Percentiles rank a stretch among this genome's conserved stretches.
These are phyloP conservation scores for Pelargonium nanum DNA, from an alignment of 345 rosid species.

Conservation along the genomic window DNA sequence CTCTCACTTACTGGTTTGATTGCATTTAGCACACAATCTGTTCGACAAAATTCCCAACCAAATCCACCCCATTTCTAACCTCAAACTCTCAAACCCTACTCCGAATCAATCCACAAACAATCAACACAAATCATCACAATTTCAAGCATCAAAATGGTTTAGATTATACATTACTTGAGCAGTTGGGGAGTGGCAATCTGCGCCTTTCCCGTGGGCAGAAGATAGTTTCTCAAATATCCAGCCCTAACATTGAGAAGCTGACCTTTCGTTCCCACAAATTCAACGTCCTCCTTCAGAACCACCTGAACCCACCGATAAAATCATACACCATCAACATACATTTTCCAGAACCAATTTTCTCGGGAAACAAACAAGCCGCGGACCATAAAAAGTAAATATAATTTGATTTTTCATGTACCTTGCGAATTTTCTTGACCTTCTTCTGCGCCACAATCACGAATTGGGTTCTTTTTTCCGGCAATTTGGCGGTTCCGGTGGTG, in stretches of 20 bases:
- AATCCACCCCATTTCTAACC: not conserved
- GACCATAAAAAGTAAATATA: not conserved
- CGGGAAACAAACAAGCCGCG: not conserved
- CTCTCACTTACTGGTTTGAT: not conserved
- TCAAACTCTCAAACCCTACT: not conserved
- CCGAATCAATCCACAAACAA: not conserved
- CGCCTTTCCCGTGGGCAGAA: conserved; percentile 71
- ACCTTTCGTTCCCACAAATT: conserved; percentile 63
- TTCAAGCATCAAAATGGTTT: not conserved
- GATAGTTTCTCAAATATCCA: conserved; percentile 83
- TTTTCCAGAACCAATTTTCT: not conserved
- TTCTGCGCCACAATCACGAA: conserved; percentile 49
- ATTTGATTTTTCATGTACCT: conserved; percentile 28
- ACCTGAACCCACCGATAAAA: conserved; percentile 31
- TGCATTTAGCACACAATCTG: not conserved
- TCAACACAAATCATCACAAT: conserved; percentile 3
- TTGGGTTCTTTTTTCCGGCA: conserved; percentile 25
- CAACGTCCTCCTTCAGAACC: conserved; percentile 79
- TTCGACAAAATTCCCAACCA: not conserved
- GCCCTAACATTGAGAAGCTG: conserved; percentile 72
- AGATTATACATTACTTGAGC: conserved; percentile 49
- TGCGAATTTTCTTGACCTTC: conserved; percentile 65
- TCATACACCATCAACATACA: not conserved
- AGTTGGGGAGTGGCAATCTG: conserved; percentile 68
- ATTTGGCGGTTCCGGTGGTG: conserved; percentile 28